phyloP scores from a whole-genome alignment of 257 asterid genomes.

The Henckelia pumila region DNA sequence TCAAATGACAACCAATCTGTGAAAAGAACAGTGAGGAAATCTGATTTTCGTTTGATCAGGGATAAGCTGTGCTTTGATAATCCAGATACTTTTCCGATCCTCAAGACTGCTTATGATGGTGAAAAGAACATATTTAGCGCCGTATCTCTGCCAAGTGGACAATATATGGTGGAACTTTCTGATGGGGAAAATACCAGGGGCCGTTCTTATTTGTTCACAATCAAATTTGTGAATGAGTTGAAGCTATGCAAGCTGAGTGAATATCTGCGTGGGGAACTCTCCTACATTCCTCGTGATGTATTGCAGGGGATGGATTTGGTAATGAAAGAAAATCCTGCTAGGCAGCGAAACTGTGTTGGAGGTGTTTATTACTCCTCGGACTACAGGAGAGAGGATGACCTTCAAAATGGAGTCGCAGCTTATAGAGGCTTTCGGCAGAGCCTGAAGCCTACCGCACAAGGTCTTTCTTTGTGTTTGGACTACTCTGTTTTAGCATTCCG shows the following conservation, averaged over 20 bases:
- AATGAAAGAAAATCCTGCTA: slow-evolving; percentile 70
- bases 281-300: slow-evolving; percentile 54
- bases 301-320: slow-evolving; percentile 71
- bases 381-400: slow-evolving; percentile 12
- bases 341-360: slow-evolving; percentile 39
- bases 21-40: slow-evolving; percentile 33
- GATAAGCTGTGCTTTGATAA: slow-evolving; percentile 37
- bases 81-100: neutral
- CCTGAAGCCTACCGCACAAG: slow-evolving; percentile 59
- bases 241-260: slow-evolving; percentile 45
- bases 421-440: slow-evolving; percentile 62
- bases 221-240: slow-evolving; percentile 45
- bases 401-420: slow-evolving; percentile 48
- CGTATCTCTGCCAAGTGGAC: slow-evolving; percentile 41
- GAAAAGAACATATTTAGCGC: slow-evolving; percentile 63
- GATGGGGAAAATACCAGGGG: slow-evolving; percentile 39
- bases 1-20: slow-evolving; percentile 25
- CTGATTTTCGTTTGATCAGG: slow-evolving; percentile 38
- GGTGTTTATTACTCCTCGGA: slow-evolving; percentile 44
- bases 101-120: slow-evolving; percentile 56
- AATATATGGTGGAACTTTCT: slow-evolving; percentile 33
- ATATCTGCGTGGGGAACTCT: slow-evolving; percentile 39
- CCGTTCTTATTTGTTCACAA: slow-evolving; percentile 33
- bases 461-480: slow-evolving; percentile 62
- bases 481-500: slow-evolving; percentile 50